Conservation (phyloP, 192 early-diverging fungal species). For the Coemansia sp. region DNA sequence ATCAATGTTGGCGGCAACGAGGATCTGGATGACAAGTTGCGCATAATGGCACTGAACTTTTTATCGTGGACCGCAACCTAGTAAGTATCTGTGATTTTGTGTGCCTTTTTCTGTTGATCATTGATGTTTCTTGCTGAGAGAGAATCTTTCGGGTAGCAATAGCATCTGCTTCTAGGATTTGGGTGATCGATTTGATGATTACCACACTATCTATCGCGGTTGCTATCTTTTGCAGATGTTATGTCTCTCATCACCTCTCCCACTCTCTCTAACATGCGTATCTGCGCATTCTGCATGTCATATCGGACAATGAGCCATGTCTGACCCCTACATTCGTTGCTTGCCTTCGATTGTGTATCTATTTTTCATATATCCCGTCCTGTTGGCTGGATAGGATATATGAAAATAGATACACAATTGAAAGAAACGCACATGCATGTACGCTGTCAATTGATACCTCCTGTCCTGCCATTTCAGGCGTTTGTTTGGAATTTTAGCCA, state of each 20-base stretch:
- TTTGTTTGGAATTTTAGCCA: background rate
- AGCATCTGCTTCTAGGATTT: too few species aligned
- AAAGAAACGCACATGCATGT: background rate
- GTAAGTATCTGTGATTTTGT: slow-evolving; percentile 52
- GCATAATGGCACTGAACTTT: slow-evolving; percentile 82
- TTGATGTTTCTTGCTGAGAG: too few species aligned
- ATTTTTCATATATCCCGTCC: background rate
- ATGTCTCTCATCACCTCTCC: too few species aligned
- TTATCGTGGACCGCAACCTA: slow-evolving; percentile 61
- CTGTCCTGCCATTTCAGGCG: background rate
- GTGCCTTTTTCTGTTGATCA: too few species aligned
- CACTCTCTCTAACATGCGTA: background rate
- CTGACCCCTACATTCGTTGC: too few species aligned
- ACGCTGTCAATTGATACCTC: background rate
- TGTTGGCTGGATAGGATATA: background rate
- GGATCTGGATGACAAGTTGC: slow-evolving; percentile 66
- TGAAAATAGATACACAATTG: too few species aligned
- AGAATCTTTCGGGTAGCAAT: too few species aligned
- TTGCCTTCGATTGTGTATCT: too few species aligned
- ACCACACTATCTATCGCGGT: background rate
- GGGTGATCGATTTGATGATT: background rate
- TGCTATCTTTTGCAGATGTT: background rate
- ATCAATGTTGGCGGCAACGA: slow-evolving; percentile 68
- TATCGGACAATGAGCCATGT: background rate
- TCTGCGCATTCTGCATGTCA: background rate